These are phyloP conservation scores for Lentinus tigrinus DNA, from an alignment of 768 basidiomycete species.

Conservation along the genomic window DNA sequence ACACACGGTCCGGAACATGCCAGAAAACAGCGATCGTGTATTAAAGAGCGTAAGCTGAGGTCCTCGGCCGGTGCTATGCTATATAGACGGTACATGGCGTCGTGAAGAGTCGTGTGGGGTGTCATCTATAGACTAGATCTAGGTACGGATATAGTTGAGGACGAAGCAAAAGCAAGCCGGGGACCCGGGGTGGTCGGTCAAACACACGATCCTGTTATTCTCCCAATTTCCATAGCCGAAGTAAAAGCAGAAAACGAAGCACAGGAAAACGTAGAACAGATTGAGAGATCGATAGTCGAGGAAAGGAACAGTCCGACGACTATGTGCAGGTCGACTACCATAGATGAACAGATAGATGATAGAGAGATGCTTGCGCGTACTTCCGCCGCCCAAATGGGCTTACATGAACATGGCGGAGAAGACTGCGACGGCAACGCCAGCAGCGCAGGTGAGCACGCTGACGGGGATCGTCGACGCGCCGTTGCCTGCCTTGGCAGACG, in stretches of 20 bases:
- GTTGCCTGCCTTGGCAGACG: neutral
- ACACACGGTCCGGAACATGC: neutral
- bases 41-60: slow-evolving; percentile 19
- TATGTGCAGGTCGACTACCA: neutral
- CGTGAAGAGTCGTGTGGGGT: slow-evolving; percentile 1
- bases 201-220: slow-evolving; percentile 15
- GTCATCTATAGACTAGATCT: neutral
- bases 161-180: neutral
- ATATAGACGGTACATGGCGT: slow-evolving; percentile 10
- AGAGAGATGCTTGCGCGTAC: neutral
- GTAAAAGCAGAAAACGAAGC: neutral
- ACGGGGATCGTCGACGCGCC: slow-evolving; percentile 15
- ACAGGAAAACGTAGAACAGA: neutral
- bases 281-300: neutral
- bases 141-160: neutral
- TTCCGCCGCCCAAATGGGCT: neutral
- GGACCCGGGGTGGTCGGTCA: slow-evolving; percentile 12
- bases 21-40: slow-evolving; percentile 15
- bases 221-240: neutral
- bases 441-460: slow-evolving; percentile 13
- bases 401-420: slow-evolving; percentile 18
- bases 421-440: slow-evolving; percentile 19
- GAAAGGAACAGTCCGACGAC: neutral
- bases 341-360: slow-evolving; percentile 4
- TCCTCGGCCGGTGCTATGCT: slow-evolving; percentile 10